Evolutionary conservation across 352 stramenopile species (phyloP).

Genomic region (Globisporangium polare): DNA sequence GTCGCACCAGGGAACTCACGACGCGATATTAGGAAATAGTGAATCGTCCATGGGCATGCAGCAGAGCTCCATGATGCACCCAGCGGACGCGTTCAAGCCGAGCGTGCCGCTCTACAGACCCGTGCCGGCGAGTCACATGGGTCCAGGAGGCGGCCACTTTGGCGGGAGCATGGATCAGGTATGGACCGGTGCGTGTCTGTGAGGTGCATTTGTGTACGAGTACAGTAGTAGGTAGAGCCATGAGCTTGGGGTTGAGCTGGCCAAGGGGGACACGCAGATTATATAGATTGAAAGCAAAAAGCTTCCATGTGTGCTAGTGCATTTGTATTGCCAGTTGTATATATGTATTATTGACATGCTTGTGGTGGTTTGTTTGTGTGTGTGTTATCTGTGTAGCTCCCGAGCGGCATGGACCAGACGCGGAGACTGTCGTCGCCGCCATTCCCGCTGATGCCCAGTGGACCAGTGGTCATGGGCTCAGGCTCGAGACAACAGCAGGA

Average conservation of each 20-base stretch:
- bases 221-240: background rate
- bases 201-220: background rate
- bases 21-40: constrained; percentile 21
- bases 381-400: constrained; percentile 1
- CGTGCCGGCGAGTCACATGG: constrained; percentile 23
- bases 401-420: constrained; percentile 1
- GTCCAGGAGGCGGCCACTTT: constrained; percentile 23
- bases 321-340: background rate
- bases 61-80: constrained; percentile 9
- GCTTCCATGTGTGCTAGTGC: background rate
- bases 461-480: background rate
- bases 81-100: constrained; percentile 40
- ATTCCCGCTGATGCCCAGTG: background rate
- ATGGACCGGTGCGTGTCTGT: constrained; percentile 18
- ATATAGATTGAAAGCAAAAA: constrained; percentile 4
- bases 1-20: constrained; percentile 13
- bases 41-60: constrained; percentile 7
- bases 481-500: background rate
- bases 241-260: background rate
- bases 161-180: constrained; percentile 54
- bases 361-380: background rate
- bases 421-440: constrained; percentile 25
- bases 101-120: constrained; percentile 46
- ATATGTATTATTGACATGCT: background rate
- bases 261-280: background rate